A percentile compares a stretch with the other conserved stretches of the same genome.
Conservation (phyloP, 176 grass and related monocot genomes). For the Secale cereale region DNA sequence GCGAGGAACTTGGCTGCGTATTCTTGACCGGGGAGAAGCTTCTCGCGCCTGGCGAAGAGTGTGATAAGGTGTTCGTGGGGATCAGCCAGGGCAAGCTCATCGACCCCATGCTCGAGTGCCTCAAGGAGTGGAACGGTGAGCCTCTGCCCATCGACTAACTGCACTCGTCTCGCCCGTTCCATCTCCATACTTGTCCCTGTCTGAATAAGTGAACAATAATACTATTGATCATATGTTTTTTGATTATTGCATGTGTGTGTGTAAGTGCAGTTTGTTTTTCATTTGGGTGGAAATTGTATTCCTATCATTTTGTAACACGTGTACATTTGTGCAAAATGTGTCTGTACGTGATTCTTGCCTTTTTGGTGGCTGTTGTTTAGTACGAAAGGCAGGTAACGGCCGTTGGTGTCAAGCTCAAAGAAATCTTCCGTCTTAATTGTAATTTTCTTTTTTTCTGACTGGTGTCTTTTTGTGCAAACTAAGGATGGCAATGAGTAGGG, state of each 20-base stretch:
- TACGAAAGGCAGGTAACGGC: too few relatives aligned
- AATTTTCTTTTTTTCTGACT: too few relatives aligned
- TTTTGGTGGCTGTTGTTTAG: too few relatives aligned
- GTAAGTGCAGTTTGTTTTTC: not conserved
- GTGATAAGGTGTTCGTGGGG: conserved; percentile 64
- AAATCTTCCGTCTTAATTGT: too few relatives aligned
- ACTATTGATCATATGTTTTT: not conserved
- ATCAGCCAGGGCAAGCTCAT: conserved; percentile 57
- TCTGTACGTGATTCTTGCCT: too few relatives aligned
- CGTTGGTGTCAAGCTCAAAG: too few relatives aligned
- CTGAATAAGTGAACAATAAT: not conserved
- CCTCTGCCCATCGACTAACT: conserved; percentile 46
- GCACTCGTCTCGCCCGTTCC: not conserved
- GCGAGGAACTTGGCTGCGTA: not conserved
- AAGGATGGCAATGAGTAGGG: too few relatives aligned
- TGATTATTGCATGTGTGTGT: not conserved
- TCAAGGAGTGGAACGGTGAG: conserved; percentile 78
- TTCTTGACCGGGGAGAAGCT: not conserved
- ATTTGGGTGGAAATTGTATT: not conserved
- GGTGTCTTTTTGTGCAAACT: too few relatives aligned
- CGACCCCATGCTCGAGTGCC: conserved; percentile 70
- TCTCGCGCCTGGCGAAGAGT: not conserved
- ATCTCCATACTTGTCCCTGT: not conserved
- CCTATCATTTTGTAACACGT: too few relatives aligned
- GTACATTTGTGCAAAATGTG: too few relatives aligned